phyloP scores from a whole-genome alignment of 176 grass and related monocot species.

The Juncus inflexus region DNA sequence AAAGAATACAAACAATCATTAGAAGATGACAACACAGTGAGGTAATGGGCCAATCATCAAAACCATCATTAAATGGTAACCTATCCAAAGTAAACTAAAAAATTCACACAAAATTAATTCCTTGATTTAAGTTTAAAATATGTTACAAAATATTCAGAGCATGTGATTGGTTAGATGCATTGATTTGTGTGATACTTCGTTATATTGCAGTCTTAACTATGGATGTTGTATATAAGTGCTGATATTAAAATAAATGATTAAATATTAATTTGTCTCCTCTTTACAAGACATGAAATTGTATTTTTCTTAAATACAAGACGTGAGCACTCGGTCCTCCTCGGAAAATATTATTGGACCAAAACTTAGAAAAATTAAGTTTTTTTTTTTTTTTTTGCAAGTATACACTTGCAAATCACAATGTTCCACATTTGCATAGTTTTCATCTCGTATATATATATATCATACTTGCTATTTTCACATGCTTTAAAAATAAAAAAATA shows the following conservation, averaged over 20 bases:
- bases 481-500: too few relatives aligned
- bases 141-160: constrained; percentile 14
- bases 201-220: neutral
- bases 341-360: constrained; percentile 6
- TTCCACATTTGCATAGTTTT: too few relatives aligned
- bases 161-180: constrained; percentile 12
- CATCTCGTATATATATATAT: too few relatives aligned
- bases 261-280: constrained; percentile 7
- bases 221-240: constrained; percentile 1
- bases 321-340: constrained; percentile 15
- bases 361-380: too few relatives aligned
- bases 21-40: constrained; percentile 15
- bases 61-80: constrained; percentile 14
- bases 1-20: constrained; percentile 19
- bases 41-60: constrained; percentile 6
- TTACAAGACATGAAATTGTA: constrained; percentile 14
- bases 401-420: too few relatives aligned
- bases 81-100: constrained; percentile 23
- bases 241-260: neutral
- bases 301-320: constrained; percentile 21
- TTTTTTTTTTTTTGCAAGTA: too few relatives aligned
- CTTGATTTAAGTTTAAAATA: neutral
- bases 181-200: too few relatives aligned
- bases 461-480: too few relatives aligned
- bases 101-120: neutral